These are phyloP conservation scores for Rhodotorula graminis DNA, from an alignment of 768 basidiomycete species.

Conservation along the genomic window DNA sequence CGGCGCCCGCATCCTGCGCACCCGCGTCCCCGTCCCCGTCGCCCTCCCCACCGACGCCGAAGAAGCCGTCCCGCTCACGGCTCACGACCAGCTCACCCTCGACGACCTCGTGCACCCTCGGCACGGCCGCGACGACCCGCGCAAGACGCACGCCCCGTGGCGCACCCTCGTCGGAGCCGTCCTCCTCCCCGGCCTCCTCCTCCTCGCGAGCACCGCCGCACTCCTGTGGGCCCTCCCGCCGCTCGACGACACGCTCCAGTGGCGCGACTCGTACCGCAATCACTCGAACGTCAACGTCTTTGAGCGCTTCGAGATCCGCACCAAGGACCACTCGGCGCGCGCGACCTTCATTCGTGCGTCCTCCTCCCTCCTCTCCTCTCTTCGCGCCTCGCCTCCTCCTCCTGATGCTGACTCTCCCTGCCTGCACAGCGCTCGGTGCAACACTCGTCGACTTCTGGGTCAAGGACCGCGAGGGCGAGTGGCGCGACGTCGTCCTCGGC, in stretches of 20 bases:
- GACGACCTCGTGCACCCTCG: no score
- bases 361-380: neutral
- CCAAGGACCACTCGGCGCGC: neutral
- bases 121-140: neutral
- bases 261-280: constrained; percentile 5
- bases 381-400: neutral
- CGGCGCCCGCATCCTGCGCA: neutral
- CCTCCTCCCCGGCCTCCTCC: neutral
- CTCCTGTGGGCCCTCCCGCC: neutral
- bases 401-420: neutral
- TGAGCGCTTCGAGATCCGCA: neutral
- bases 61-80: neutral
- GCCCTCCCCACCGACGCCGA: neutral
- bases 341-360: constrained; percentile 16
- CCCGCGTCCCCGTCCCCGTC: neutral
- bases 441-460: constrained; percentile 16
- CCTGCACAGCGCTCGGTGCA: constrained; percentile 11
- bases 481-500: constrained; percentile 15
- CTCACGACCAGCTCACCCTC: neutral
- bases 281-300: constrained; percentile 18
- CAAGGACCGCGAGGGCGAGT: neutral
- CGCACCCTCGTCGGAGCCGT: neutral
- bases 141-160: neutral
- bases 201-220: neutral
- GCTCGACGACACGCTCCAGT: neutral